Base-by-base conservation (phyloP, 768 basidiomycete genomes). In the Omphalotus guepiniiformis region DNA sequence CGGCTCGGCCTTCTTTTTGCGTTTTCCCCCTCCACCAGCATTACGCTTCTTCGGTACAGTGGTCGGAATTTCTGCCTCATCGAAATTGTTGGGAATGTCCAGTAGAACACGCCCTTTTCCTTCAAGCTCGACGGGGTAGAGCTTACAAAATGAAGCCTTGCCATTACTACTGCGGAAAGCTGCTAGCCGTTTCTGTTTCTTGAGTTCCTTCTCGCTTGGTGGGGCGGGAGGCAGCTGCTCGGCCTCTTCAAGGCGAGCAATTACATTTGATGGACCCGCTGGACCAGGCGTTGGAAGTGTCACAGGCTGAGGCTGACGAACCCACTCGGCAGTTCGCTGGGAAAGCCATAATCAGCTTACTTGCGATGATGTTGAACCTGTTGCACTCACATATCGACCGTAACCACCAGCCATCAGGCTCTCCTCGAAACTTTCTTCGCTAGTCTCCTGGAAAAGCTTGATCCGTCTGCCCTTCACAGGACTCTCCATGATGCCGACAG, bases 401-500 rank as follows among this genome's bases (percentile, higher is more conserved):
- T 89, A 89, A 6, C 88, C 87, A 25, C 86, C 85, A 16, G 85
- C 86, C 78, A 88, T 86, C 34, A 89, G 62, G 55, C 85, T 85
- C 64, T 90, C 87, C 57, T 90, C 88, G 55, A 90, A 89, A 57
- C 86, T 89, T 63, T 87, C 85, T 38, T 87, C 85, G 3, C 83
- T 85, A 0, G 86, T 88, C 65, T 88, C 85, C 61, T 88, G 86
- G 62, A 89, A 90, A 32, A 91, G 63, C 53, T 80, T 82, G 28
- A 89, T 67, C 42, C 86, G 72, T 48, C 88, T 71, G 1, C 88
- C 88, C 64, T 84, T 88, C 46, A 71, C 62, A 0, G 88, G 86
- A 55, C 79, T 88, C 53, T 83, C 80, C 54, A 74, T 75, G 22
- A 89, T 80, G 13, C 85, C 85, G 25, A 87, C 66, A 26, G 51